Base-by-base conservation (phyloP, 2,329 filamentous ascomycete species). In the Fusarium bactridioides region DNA sequence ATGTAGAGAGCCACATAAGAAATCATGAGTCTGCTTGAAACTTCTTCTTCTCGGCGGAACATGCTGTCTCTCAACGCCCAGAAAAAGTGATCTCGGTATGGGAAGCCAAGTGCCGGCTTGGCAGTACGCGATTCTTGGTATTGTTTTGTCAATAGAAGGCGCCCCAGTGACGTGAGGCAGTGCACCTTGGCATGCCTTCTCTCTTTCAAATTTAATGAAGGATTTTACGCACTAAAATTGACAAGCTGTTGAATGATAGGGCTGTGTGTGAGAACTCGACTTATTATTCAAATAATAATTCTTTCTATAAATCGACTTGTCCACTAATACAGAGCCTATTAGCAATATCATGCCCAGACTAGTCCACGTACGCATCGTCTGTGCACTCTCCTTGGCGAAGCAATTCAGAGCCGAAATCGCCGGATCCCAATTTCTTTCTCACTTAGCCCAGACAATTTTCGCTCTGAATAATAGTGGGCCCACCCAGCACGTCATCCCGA, bases 401-500 rank as follows among this genome's bases (percentile, higher is more conserved):
- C 43, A 38, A 64, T 57, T 50, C 33, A 25, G 9, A 70, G 66
- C 66, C 66, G 53, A 64, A 68, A 38, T 68, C 57, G 64, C 64
- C 50, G 43, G 16, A 21, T 58, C 37, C 44, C n/a, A 33, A 38
- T 50, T 10, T 62, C 41, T 44, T 27, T 25, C 5, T 23, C 27
- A 19, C 21, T 33, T 38, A 40, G n/a, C 51, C 33, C 21, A 38
- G 19, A 33, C 54, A 33, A 31, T 53, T 31, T 38, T 47, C 25
- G 48, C 44, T 41, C 55, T 62, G 57, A 61, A n/a, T 21, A 67
- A 58, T 55, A 43, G 37, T 38, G 43, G 67, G 37, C 1, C 51
- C 33, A 25, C 11, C 47, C 31, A 74, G 70, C 70, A 73, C 67
- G 71, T 56, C 71, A 73, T 73, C 41, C 41, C 55, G 23, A 54